A percentile compares a stretch with the other conserved stretches of the same genome.
Conservation (phyloP, 176 grass and related monocot genomes). For the Thalia dealbata region DNA sequence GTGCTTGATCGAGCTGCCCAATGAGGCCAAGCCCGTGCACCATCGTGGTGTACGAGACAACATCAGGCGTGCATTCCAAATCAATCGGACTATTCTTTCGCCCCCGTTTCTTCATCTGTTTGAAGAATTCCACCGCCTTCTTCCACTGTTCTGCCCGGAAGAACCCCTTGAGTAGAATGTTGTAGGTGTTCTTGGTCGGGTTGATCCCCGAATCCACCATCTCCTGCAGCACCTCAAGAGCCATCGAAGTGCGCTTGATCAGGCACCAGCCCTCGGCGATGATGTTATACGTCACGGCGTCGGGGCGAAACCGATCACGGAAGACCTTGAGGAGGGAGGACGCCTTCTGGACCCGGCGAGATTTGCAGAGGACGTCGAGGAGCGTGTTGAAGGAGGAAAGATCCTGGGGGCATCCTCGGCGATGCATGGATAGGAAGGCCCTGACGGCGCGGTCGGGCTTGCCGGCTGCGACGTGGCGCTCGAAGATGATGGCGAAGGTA, state of each 20-base stretch:
- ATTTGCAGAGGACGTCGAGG: conserved; percentile 64
- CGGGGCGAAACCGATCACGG: conserved; percentile 40
- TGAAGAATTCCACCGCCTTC: conserved; percentile 70
- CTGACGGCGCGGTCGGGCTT: conserved; percentile 68
- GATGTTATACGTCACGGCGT: conserved; percentile 69
- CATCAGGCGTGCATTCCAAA: conserved; percentile 43
- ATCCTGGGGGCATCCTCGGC: conserved; percentile 45
- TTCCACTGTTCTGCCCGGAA: conserved; percentile 57
- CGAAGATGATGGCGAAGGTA: conserved; percentile 69
- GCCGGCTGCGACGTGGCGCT: conserved; percentile 46
- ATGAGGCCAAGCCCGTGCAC: conserved; percentile 55
- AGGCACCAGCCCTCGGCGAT: conserved; percentile 86
- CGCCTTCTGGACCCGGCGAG: conserved; percentile 58
- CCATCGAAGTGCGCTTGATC: conserved; percentile 63
- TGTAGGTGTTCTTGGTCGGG: conserved; percentile 84
- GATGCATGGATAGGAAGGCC: conserved; percentile 77
- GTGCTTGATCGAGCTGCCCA: conserved; percentile 49
- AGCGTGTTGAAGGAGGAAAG: conserved; percentile 66
- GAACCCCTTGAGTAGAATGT: conserved; percentile 80
- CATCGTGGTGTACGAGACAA: conserved; percentile 77
- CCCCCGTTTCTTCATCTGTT: conserved; percentile 85
- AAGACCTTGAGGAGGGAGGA: conserved; percentile 61
- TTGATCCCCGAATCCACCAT: conserved; percentile 72
- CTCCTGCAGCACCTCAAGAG: conserved; percentile 56
- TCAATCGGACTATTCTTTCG: conserved; percentile 13